A percentile compares a stretch with the other conserved stretches of the same genome.
Conservation (phyloP, 2,329 filamentous ascomycete genomes). For the Pleoardoris graminearum region DNA sequence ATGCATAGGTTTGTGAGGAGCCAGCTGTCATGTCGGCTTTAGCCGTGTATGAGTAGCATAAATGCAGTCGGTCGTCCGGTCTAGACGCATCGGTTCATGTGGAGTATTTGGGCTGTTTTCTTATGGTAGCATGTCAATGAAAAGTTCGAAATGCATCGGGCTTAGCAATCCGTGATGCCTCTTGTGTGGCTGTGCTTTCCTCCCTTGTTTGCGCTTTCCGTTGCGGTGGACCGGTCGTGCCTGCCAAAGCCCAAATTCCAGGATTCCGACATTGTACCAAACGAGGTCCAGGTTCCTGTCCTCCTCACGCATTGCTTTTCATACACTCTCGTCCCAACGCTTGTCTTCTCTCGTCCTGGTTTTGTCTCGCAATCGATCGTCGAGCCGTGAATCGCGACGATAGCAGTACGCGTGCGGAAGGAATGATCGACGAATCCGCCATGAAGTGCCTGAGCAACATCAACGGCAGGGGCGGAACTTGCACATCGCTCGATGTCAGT, state of each 20-base stretch:
- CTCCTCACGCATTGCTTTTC: background rate
- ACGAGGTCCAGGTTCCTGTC: background rate
- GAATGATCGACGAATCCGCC: too few species aligned
- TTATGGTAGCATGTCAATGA: constrained; percentile 13
- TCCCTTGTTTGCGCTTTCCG: background rate
- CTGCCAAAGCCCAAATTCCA: constrained; percentile 1
- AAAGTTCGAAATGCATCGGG: constrained; percentile 4
- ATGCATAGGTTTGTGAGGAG: constrained; percentile 19
- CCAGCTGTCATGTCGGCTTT: constrained; percentile 13
- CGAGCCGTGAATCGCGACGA: too few species aligned
- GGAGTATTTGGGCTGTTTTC: constrained; percentile 17
- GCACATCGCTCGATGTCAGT: too few species aligned
- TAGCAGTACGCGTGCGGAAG: too few species aligned
- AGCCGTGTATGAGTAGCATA: constrained; percentile 36
- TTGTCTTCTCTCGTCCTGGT: background rate
- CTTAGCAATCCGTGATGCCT: too few species aligned
- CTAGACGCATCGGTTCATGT: constrained; percentile 26
- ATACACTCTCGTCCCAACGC: background rate
- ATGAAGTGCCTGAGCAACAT: too few species aligned
- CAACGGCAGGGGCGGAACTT: too few species aligned
- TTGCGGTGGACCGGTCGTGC: background rate
- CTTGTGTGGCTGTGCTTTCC: background rate
- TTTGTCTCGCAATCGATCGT: background rate
- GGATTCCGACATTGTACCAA: background rate
- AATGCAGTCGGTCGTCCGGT: constrained; percentile 21